Percentiles rank a stretch among this genome's conserved stretches.
phyloP scores from a whole-genome alignment of 768 basidiomycete species.

The Inosperma sp. region DNA sequence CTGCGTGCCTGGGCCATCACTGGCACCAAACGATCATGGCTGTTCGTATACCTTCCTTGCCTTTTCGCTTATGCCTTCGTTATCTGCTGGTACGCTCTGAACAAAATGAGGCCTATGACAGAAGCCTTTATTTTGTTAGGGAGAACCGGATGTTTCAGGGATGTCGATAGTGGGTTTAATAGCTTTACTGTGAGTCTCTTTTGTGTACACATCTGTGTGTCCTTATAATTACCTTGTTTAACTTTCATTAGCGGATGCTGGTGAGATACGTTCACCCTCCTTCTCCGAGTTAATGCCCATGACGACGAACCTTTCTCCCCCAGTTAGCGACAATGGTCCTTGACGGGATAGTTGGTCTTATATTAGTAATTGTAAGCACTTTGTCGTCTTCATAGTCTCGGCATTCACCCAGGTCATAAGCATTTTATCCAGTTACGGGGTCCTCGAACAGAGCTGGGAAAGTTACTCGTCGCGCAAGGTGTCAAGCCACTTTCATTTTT shows the following conservation, averaged over 20 bases:
- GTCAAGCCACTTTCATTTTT: background rate
- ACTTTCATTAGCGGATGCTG: background rate
- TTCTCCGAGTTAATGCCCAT: no score
- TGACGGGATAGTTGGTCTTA: slow-evolving; percentile 1
- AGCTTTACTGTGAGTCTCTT: background rate
- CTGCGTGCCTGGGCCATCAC: slow-evolving; percentile 9
- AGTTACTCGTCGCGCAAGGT: slow-evolving; percentile 7
- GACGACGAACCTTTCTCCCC: no score
- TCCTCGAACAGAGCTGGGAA: background rate
- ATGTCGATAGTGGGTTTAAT: background rate
- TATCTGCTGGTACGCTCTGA: slow-evolving; percentile 1
- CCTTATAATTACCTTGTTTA: background rate
- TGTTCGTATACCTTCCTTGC: slow-evolving; percentile 1
- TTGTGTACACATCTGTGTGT: background rate
- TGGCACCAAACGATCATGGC: background rate
- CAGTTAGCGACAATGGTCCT: slow-evolving; percentile 5
- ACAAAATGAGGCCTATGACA: background rate
- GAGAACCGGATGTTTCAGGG: background rate
- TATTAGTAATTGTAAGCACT: background rate
- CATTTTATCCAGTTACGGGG: background rate
- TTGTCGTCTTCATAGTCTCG: background rate
- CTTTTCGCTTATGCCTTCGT: slow-evolving; percentile 3
- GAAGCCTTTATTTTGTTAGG: slow-evolving; percentile 2
- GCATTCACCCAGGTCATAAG: background rate
- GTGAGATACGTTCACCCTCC: background rate